These are phyloP conservation scores for Allium fistulosum DNA, from an alignment of 106 monocot species.

Conservation along the genomic window DNA sequence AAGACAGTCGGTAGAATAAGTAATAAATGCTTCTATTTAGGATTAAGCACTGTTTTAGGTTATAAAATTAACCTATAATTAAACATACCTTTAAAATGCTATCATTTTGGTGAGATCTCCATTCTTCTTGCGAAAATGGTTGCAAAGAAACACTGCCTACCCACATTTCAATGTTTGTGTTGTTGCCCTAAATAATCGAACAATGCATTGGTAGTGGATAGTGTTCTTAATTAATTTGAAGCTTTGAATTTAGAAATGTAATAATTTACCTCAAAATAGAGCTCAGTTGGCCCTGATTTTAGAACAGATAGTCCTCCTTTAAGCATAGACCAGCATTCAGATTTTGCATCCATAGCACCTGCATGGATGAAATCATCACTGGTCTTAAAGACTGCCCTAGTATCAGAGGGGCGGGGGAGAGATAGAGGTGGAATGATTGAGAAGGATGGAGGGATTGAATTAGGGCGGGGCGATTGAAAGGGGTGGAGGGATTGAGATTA, in stretches of 20 bases:
- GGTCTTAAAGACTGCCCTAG: conserved; percentile 32
- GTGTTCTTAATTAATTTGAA: no score
- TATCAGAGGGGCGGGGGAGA: no score
- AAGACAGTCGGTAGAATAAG: no score
- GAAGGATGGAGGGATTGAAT: no score
- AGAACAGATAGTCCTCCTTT: conserved; percentile 72
- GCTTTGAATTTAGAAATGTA: background rate
- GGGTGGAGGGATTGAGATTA: no score
- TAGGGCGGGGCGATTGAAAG: no score
- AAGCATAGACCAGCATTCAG: conserved; percentile 80
- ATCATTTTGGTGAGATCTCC: conserved; percentile 53
- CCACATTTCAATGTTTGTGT: conserved; percentile 46
- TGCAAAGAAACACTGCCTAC: conserved; percentile 80
- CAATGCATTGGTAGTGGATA: no score
- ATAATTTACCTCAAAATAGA: conserved; percentile 77
- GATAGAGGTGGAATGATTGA: no score
- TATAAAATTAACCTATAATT: no score
- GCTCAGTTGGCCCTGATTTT: conserved; percentile 31
- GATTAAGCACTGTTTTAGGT: no score
- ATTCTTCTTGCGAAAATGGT: conserved; percentile 66
- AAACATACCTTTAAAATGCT: conserved; percentile 40
- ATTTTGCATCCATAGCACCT: conserved; percentile 38
- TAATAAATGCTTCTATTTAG: no score
- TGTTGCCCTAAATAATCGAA: conserved; percentile 21
- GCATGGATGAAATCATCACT: conserved; percentile 18